Evolutionary conservation across 441 rosid genomes (phyloP), one percentile per base, ranked within the genome.

Genomic region (Adansonia rubrostipa): DNA sequence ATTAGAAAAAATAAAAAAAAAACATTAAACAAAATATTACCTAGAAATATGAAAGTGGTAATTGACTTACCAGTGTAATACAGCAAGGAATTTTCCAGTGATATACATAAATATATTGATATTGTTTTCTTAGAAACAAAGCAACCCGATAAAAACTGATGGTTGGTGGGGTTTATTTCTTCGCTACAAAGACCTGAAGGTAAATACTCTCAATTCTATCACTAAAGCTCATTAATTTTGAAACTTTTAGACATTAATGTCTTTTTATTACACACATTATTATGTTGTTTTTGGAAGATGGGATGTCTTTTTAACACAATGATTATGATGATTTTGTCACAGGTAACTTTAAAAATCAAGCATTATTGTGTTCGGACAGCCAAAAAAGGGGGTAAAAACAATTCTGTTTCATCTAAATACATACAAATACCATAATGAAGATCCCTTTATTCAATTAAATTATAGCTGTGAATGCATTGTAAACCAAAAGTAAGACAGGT

Each of bases 261-360:
- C 73, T 17, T 42, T 53, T 48, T 33, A 45, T 15, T 17, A 20
- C 47, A 9, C 45, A 9, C 42, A 50, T 42, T 65, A n/a, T 42
- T 66, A 44, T 44, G 33, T 66, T 66, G 33, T 9, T 42, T 44
- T 67, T 13, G 75, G 68, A 44, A 54, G 54, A 56, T 65, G 68
- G 17, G 17, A 54, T 22, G 44, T 72, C 20, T 11, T 40, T 4
- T 47, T 10, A 4, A 56, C 42, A 17, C 17, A 44, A 65, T 19
- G 36, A 79, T 63, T 53, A 74, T 79, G 69, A 47, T 33, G 51
- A 11, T 58, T 74, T 65, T 57, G 69, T 65, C 45, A 28, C 68
- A 44, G 66, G 60, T 42, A 56, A 22, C 78, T 74, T 63, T 44
- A 67, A 33, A 53, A 73, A 56, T 33, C 36, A 10, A 4, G 13